Conservation (phyloP, 2,329 filamentous ascomycete genomes). For the Fusarium tanahbumbuense region DNA sequence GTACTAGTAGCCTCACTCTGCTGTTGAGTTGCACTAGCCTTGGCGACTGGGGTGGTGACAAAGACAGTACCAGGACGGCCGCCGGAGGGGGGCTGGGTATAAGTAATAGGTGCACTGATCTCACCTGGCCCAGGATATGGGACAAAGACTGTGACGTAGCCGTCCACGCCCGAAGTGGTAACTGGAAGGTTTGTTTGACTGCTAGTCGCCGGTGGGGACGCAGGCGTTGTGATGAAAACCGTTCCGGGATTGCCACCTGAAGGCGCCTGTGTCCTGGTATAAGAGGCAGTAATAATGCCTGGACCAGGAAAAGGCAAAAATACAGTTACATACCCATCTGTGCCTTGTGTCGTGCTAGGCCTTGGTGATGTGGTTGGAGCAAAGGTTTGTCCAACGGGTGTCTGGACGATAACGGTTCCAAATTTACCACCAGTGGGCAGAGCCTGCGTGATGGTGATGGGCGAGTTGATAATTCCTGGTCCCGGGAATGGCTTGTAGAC, state of each 20-base stretch:
- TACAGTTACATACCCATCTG: conserved; percentile 10
- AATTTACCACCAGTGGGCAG: conserved; percentile 16
- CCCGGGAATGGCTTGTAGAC: conserved; percentile 30
- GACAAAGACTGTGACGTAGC: conserved; percentile 24
- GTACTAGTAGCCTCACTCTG: conserved; percentile 11
- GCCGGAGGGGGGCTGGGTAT: conserved; percentile 3
- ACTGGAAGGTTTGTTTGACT: conserved; percentile 7
- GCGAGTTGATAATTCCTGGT: conserved; percentile 25
- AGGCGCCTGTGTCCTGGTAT: conserved; percentile 15
- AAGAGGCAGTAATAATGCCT: conserved; percentile 8
- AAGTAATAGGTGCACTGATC: conserved; percentile 23
- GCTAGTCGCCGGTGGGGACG: background rate
- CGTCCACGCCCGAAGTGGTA: conserved; percentile 18
- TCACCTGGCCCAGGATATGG: conserved; percentile 23
- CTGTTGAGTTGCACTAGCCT: background rate
- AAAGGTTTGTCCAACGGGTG: background rate
- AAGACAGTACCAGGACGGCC: conserved; percentile 20
- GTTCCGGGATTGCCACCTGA: conserved; percentile 22
- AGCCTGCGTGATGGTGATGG: conserved; percentile 20
- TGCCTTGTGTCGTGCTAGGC: conserved; percentile 9
- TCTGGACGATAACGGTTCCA: conserved; percentile 28
- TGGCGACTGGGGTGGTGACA: conserved; percentile 5
- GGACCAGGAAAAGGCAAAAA: conserved; percentile 21
- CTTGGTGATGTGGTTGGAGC: background rate
- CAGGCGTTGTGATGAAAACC: conserved; percentile 18